A percentile compares a stretch with the other conserved stretches of the same genome.
phyloP scores from a whole-genome alignment of 2,329 filamentous ascomycete genomes.

The Blastomyces parvus region DNA sequence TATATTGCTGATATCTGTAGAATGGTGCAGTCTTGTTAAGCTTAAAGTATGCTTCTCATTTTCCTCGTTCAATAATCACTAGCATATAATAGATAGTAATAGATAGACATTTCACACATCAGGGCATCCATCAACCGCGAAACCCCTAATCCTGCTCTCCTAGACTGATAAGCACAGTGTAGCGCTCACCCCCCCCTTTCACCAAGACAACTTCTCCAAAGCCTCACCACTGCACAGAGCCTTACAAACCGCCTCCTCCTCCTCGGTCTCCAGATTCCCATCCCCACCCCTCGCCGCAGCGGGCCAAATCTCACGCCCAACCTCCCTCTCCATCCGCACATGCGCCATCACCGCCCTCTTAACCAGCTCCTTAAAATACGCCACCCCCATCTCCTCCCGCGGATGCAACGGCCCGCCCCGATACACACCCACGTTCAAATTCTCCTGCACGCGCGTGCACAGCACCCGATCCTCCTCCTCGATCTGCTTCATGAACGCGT shows the following conservation, averaged over 20 bases:
- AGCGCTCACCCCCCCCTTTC: background rate
- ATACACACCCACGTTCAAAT: constrained; percentile 53
- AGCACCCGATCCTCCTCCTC: constrained; percentile 57
- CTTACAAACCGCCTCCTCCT: constrained; percentile 3
- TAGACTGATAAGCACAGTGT: background rate
- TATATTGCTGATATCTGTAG: too few relatives aligned
- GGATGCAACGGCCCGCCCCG: constrained; percentile 56
- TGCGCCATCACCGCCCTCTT: constrained; percentile 43
- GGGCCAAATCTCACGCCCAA: constrained; percentile 45
- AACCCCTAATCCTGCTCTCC: background rate
- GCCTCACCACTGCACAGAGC: background rate
- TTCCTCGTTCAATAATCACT: too few relatives aligned
- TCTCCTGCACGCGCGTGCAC: constrained; percentile 50
- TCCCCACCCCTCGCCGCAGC: constrained; percentile 21
- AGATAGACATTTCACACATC: background rate
- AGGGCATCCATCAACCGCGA: background rate
- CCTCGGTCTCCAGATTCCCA: background rate
- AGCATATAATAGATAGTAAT: too few relatives aligned
- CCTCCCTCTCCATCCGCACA: constrained; percentile 38
- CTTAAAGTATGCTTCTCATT: too few relatives aligned
- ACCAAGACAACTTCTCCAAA: background rate
- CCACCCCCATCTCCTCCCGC: constrained; percentile 48
- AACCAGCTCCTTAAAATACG: constrained; percentile 47
- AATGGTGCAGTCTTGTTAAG: too few relatives aligned
- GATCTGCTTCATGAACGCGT: constrained; percentile 53